Percentiles rank a stretch among this genome's conserved stretches.
phyloP scores from a whole-genome alignment of 1,284 basidiomycete genomes.

The Omphalotus olearius region DNA sequence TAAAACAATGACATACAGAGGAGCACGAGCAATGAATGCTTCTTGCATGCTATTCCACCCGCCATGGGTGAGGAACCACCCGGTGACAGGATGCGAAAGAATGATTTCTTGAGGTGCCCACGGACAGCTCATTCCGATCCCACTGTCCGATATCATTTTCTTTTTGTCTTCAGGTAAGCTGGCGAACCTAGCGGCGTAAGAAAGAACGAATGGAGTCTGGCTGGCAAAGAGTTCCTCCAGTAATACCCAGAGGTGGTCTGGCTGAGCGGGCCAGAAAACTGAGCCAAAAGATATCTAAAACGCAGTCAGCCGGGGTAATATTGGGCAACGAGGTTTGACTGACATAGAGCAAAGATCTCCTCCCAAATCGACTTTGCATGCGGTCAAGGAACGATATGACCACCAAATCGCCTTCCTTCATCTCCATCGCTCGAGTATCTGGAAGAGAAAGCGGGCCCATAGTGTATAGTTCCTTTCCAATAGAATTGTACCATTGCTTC shows the following conservation, averaged over 20 bases:
- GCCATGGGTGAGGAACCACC: constrained; percentile 13
- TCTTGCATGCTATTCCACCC: constrained; percentile 10
- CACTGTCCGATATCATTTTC: constrained; percentile 14
- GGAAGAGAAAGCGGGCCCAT: constrained; percentile 3
- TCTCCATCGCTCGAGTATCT: background rate
- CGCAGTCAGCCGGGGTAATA: background rate
- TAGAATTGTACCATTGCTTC: constrained; percentile 8
- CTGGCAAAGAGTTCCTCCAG: constrained; percentile 5
- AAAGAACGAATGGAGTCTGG: constrained; percentile 6
- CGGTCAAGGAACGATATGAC: background rate
- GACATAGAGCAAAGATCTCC: constrained; percentile 4
- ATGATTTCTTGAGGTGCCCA: constrained; percentile 22
- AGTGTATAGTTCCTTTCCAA: background rate
- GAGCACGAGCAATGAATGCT: constrained; percentile 2
- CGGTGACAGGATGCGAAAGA: constrained; percentile 19
- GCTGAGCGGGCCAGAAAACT: background rate
- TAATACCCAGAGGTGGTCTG: constrained; percentile 4
- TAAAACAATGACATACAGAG: constrained; percentile 19
- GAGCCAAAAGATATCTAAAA: constrained; percentile 8
- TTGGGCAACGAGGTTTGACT: background rate
- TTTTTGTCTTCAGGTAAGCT: constrained; percentile 7
- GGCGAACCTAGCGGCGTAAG: constrained; percentile 3
- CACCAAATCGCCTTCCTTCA: background rate
- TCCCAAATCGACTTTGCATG: constrained; percentile 1
- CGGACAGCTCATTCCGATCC: constrained; percentile 13